Evolutionary conservation across 768 basidiomycete genomes (phyloP).

Genomic region (Leccinum broughii): DNA sequence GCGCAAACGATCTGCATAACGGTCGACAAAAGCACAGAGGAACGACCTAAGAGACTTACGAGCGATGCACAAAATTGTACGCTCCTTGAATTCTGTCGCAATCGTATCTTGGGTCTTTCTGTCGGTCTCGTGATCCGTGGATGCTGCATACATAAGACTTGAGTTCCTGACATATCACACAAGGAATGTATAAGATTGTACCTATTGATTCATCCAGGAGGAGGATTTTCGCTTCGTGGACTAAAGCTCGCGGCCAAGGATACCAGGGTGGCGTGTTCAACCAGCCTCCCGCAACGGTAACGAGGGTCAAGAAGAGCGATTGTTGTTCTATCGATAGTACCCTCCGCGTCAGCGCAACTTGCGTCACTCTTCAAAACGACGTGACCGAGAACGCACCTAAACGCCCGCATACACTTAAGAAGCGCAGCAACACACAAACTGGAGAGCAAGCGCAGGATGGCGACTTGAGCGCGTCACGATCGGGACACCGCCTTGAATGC

Average conservation of each 20-base stretch:
- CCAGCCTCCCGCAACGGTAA: no score
- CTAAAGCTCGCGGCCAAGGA: constrained; percentile 87
- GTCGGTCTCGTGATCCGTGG: constrained; percentile 89
- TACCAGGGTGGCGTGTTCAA: constrained; percentile 43
- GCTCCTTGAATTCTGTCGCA: constrained; percentile 75
- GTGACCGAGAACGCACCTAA: no score
- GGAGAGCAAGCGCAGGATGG: no score
- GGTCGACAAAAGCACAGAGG: constrained; percentile 3
- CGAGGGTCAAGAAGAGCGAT: no score
- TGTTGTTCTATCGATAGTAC: no score
- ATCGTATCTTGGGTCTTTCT: constrained; percentile 91
- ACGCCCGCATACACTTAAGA: no score
- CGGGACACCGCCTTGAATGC: no score
- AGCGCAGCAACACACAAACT: no score
- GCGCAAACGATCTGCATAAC: constrained; percentile 64
- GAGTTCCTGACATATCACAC: not conserved
- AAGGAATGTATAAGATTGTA: constrained; percentile 19
- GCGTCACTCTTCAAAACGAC: no score
- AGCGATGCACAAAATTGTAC: constrained; percentile 85
- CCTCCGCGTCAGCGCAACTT: no score
- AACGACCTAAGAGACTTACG: constrained; percentile 47
- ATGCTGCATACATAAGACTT: constrained; percentile 44
- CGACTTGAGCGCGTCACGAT: no score
- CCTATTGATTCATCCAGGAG: constrained; percentile 91
- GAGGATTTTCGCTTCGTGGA: constrained; percentile 81